These are phyloP conservation scores for Cryptococcus jaspeensis DNA, from an alignment of 1,284 basidiomycete species.

Conservation along the genomic window DNA sequence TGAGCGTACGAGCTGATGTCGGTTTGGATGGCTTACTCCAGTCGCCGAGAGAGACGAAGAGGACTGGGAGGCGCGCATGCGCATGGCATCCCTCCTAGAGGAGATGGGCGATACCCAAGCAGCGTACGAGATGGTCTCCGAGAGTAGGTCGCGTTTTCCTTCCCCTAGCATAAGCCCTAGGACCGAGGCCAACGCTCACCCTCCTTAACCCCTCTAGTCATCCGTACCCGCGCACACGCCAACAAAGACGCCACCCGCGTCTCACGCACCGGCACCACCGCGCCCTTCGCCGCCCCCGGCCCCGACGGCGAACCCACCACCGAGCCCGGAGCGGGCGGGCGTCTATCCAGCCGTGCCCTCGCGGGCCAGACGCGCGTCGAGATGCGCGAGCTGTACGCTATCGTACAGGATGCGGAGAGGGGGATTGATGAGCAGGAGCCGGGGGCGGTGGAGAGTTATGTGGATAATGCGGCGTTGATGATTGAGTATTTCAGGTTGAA, in stretches of 20 bases:
- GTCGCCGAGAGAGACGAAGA: slow-evolving; percentile 71
- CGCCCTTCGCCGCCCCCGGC: neutral
- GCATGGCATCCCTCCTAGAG: slow-evolving; percentile 86
- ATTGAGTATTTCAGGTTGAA: slow-evolving; percentile 87
- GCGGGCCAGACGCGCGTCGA: slow-evolving; percentile 42
- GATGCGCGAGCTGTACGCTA: slow-evolving; percentile 48
- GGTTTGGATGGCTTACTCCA: slow-evolving; percentile 33
- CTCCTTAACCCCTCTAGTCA: slow-evolving; percentile 10
- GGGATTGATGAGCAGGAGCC: slow-evolving; percentile 45
- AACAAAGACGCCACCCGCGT: slow-evolving; percentile 4
- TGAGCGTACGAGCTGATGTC: slow-evolving; percentile 16
- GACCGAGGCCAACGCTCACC: neutral
- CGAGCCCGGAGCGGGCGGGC: slow-evolving; percentile 13
- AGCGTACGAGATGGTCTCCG: slow-evolving; percentile 80
- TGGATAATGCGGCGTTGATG: slow-evolving; percentile 77
- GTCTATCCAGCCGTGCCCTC: slow-evolving; percentile 36
- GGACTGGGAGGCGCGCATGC: slow-evolving; percentile 78
- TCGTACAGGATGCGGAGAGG: slow-evolving; percentile 49
- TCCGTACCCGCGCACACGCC: slow-evolving; percentile 31
- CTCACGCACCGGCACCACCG: neutral
- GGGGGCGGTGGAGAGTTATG: slow-evolving; percentile 60
- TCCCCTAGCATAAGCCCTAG: too few species aligned
- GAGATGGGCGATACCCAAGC: slow-evolving; percentile 69
- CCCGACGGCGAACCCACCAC: neutral
- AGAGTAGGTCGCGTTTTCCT: slow-evolving; percentile 58